Evolutionary conservation across 2,329 filamentous ascomycete genomes (phyloP).

Genomic region (Escovopsis weberi): DNA sequence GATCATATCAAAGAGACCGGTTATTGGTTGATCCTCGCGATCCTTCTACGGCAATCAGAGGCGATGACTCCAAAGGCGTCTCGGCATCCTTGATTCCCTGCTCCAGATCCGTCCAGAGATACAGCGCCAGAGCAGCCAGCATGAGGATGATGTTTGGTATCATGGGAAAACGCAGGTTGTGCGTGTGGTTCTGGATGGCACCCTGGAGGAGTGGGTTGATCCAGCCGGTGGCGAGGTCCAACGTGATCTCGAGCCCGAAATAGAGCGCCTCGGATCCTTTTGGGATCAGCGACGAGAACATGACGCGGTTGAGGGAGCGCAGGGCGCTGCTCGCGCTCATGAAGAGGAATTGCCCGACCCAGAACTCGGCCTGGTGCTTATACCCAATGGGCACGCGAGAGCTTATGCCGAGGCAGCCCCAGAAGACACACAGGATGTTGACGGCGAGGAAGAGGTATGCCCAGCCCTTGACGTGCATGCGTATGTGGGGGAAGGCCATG

Average conservation of each 20-base stretch:
- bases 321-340: constrained; percentile 10
- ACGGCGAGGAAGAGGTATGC: constrained; percentile 8
- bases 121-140: constrained; percentile 5
- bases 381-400: constrained; percentile 6
- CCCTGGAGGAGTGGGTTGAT: constrained; percentile 10
- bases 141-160: constrained; percentile 9
- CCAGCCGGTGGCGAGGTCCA: constrained; percentile 9
- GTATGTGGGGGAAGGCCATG: constrained; percentile 4
- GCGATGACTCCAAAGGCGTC: constrained; percentile 2
- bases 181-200: constrained; percentile 8
- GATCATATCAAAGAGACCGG: too few relatives aligned
- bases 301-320: constrained; percentile 8
- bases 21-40: too few relatives aligned
- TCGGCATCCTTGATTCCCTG: constrained; percentile 8
- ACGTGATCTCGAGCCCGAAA: constrained; percentile 10
- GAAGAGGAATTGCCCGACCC: constrained; percentile 7
- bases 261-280: constrained; percentile 9
- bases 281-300: constrained; percentile 9
- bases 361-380: constrained; percentile 9
- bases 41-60: not conserved
- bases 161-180: constrained; percentile 10
- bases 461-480: constrained; percentile 7
- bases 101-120: constrained; percentile 8
- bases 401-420: constrained; percentile 10
- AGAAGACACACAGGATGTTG: constrained; percentile 9